Percentiles rank a stretch among this genome's conserved stretches.
Conservation (phyloP, 2,329 filamentous ascomycete genomes). For the Aureobasidium namibiae region DNA sequence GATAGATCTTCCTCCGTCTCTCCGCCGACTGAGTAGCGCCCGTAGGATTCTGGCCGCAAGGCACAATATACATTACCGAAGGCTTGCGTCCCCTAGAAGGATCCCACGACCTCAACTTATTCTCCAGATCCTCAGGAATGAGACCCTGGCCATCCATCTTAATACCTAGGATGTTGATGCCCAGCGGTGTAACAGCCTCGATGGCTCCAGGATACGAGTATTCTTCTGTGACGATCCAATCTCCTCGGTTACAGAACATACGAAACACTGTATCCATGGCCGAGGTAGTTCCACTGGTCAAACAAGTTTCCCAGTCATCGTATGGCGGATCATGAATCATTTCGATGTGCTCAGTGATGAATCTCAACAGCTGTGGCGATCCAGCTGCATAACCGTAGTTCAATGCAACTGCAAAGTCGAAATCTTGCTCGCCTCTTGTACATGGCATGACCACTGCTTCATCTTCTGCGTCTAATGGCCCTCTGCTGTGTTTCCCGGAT, state of each 20-base stretch:
- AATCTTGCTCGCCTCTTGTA: neutral
- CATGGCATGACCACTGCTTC: neutral
- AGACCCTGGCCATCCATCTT: constrained; percentile 25
- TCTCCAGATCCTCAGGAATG: constrained; percentile 20
- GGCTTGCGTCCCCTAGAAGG: constrained; percentile 18
- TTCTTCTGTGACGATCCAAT: constrained; percentile 20
- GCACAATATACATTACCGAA: constrained; percentile 24
- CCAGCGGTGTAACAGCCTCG: constrained; percentile 20
- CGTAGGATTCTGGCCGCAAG: constrained; percentile 26
- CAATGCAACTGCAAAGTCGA: constrained; percentile 21
- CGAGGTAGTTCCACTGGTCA: constrained; percentile 26
- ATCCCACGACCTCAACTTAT: constrained; percentile 22
- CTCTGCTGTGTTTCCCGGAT: neutral
- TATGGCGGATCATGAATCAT: constrained; percentile 26
- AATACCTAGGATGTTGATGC: constrained; percentile 21
- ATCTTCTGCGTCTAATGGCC: neutral
- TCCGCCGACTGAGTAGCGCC: constrained; percentile 21
- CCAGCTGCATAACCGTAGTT: constrained; percentile 24
- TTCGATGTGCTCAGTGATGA: constrained; percentile 23
- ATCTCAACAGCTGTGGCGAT: constrained; percentile 20
- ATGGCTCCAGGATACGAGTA: constrained; percentile 24
- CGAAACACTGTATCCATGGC: constrained; percentile 25
- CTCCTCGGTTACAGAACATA: constrained; percentile 23
- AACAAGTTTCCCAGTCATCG: constrained; percentile 23
- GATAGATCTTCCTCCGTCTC: constrained; percentile 21